Evolutionary conservation across 2,329 filamentous ascomycete genomes (phyloP).

Genomic region (Ophiostoma himal-ulmi): DNA sequence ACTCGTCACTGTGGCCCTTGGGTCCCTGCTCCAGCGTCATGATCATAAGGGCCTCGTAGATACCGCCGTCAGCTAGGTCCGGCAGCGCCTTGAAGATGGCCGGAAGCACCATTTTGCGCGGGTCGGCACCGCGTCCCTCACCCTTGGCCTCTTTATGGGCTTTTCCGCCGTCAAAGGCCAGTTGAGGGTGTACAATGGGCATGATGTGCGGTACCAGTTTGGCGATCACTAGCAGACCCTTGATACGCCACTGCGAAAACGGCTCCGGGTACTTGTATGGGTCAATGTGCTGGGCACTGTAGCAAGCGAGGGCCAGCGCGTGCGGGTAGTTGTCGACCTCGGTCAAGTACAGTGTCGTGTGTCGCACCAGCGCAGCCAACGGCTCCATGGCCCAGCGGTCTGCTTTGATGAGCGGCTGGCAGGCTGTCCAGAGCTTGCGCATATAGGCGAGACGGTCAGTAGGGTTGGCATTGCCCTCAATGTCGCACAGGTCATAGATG

Average conservation of each 20-base stretch:
- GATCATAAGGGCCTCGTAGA: conserved; percentile 49
- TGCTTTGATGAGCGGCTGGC: conserved; percentile 36
- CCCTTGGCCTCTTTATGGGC: neutral
- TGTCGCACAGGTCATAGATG: conserved; percentile 32
- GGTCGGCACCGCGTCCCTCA: neutral
- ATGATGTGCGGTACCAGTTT: conserved; percentile 46
- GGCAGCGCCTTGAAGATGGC: conserved; percentile 32
- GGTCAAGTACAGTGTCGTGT: conserved; percentile 42
- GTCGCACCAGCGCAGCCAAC: conserved; percentile 41
- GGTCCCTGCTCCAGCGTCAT: conserved; percentile 43
- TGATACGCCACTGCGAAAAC: conserved; percentile 46
- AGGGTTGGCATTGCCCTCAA: conserved; percentile 25
- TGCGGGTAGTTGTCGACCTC: conserved; percentile 39
- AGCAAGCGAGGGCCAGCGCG: conserved; percentile 44
- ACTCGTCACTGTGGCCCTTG: conserved; percentile 40
- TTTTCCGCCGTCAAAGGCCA: conserved; percentile 12
- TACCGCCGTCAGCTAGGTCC: conserved; percentile 47
- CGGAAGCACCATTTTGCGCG: conserved; percentile 26
- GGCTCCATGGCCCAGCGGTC: conserved; percentile 47
- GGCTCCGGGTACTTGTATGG: conserved; percentile 47
- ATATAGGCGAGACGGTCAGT: conserved; percentile 29
- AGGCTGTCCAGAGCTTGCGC: conserved; percentile 35
- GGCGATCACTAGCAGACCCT: conserved; percentile 46
- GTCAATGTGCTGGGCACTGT: conserved; percentile 44
- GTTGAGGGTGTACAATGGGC: conserved; percentile 24